Percentiles rank a stretch among this genome's conserved stretches.
Evolutionary conservation across 345 rosid species (phyloP).

Genomic region (Draba incana): DNA sequence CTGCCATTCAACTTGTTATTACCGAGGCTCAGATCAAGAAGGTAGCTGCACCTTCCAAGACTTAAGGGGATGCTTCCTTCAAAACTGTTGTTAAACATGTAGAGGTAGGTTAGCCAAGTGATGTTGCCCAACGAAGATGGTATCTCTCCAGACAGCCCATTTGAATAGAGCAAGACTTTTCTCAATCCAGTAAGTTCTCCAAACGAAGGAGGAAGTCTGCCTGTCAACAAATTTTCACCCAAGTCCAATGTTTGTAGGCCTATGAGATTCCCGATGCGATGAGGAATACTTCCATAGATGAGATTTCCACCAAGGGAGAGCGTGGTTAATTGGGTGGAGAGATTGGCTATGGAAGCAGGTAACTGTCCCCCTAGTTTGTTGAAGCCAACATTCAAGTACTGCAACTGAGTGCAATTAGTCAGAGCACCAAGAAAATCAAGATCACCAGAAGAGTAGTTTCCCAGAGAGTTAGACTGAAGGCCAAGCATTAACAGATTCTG

Average conservation of each 20-base stretch:
- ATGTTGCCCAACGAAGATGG: slow-evolving; percentile 27
- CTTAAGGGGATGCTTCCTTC: slow-evolving; percentile 27
- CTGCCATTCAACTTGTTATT: slow-evolving; percentile 16
- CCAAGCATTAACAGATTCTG: slow-evolving; percentile 2
- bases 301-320: slow-evolving; percentile 21
- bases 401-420: slow-evolving; percentile 22
- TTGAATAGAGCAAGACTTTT: slow-evolving; percentile 29
- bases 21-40: slow-evolving; percentile 4
- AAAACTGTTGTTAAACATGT: slow-evolving; percentile 22
- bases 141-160: slow-evolving; percentile 31
- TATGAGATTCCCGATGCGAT: neutral
- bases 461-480: slow-evolving; percentile 35
- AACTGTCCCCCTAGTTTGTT: slow-evolving; percentile 23
- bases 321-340: slow-evolving; percentile 17
- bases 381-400: neutral
- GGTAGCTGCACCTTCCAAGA: slow-evolving; percentile 23
- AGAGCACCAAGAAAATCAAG: slow-evolving; percentile 38
- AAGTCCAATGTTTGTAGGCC: slow-evolving; percentile 26
- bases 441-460: slow-evolving; percentile 32
- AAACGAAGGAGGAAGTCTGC: slow-evolving; percentile 5
- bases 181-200: slow-evolving; percentile 26
- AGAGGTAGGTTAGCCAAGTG: neutral
- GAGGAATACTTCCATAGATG: slow-evolving; percentile 31
- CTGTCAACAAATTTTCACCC: slow-evolving; percentile 23
- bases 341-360: slow-evolving; percentile 28